Evolutionary conservation across 2,329 filamentous ascomycete species (phyloP).

Genomic region (Aureobasidium sp.): DNA sequence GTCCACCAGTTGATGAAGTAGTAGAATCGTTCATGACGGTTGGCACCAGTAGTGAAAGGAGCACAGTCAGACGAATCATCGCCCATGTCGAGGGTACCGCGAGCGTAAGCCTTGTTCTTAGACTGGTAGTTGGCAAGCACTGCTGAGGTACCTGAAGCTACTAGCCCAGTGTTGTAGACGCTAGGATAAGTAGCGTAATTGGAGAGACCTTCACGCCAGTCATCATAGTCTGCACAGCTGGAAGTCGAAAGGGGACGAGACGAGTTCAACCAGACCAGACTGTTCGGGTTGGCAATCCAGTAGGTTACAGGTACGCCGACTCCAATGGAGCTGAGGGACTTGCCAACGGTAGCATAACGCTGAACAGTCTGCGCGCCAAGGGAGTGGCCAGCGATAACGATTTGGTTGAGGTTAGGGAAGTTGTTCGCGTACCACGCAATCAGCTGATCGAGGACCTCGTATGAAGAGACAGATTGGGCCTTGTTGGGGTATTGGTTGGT

Average conservation of each 20-base stretch:
- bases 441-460: conserved; percentile 29
- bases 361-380: conserved; percentile 30
- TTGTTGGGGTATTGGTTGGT: conserved; percentile 29
- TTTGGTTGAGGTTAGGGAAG: conserved; percentile 31
- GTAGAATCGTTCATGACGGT: conserved; percentile 34
- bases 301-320: conserved; percentile 25
- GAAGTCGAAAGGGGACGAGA: conserved; percentile 25
- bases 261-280: conserved; percentile 27
- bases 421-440: conserved; percentile 27
- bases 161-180: conserved; percentile 25
- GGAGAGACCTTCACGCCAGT: conserved; percentile 29
- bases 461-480: conserved; percentile 24
- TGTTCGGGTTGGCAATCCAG: conserved; percentile 31
- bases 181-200: conserved; percentile 26
- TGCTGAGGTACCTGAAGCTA: conserved; percentile 22
- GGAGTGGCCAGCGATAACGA: conserved; percentile 31
- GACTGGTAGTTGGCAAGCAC: conserved; percentile 29
- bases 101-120: conserved; percentile 28
- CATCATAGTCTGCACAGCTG: conserved; percentile 27
- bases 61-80: conserved; percentile 28
- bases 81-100: conserved; percentile 28
- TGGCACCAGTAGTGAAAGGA: conserved; percentile 25
- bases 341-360: conserved; percentile 28
- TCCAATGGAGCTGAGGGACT: conserved; percentile 13
- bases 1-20: conserved; percentile 32